Evolutionary conservation across 371 early-diverging fungal species (phyloP).

Genomic region (Blastocladiella emersonii): DNA sequence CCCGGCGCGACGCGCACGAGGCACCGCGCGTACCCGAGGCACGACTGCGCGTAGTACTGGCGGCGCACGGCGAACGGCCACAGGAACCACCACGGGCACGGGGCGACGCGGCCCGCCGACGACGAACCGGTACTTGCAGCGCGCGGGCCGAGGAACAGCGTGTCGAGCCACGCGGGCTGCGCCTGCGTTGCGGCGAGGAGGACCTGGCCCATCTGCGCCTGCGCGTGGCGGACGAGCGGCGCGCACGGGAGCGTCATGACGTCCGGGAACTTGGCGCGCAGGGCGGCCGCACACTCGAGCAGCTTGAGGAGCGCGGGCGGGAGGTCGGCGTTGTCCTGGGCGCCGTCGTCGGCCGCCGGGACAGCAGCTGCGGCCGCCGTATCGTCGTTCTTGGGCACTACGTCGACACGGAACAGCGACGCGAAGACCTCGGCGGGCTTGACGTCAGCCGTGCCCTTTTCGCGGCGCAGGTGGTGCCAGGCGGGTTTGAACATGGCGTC

Average conservation of each 20-base stretch:
- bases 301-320: not conserved
- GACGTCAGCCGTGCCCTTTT: not conserved
- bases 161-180: not conserved
- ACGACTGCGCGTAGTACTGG: not conserved
- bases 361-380: not conserved
- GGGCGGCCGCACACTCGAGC: not conserved
- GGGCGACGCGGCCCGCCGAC: no score
- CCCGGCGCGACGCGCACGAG: slow-evolving; percentile 6
- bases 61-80: not conserved
- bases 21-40: slow-evolving; percentile 15
- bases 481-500: not conserved
- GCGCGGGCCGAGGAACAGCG: not conserved
- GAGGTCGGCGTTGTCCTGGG: not conserved
- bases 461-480: not conserved
- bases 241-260: not conserved
- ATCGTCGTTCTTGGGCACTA: not conserved
- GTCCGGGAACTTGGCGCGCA: not conserved
- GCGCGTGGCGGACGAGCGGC: slow-evolving; percentile 12
- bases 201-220: slow-evolving; percentile 8
- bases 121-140: not conserved
- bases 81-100: not conserved
- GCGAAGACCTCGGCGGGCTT: not conserved
- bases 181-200: not conserved
- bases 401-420: not conserved
- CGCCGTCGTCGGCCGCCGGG: not conserved